phyloP scores from a whole-genome alignment of 495 filamentous ascomycete genomes.

The Viridothelium virens region DNA sequence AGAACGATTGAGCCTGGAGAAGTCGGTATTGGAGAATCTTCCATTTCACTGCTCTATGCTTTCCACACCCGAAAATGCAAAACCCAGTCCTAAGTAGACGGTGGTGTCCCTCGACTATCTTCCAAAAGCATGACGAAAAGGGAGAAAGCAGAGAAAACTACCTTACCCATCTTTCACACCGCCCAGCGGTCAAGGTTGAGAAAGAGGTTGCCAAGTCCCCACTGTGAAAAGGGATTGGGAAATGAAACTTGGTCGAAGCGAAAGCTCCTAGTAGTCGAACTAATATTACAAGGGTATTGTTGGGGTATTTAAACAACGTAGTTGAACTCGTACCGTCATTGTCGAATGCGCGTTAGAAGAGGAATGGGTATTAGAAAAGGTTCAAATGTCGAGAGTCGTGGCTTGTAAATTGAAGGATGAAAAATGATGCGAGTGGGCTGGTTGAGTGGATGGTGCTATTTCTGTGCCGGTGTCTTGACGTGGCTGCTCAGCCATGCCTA shows the following conservation, averaged over 20 bases:
- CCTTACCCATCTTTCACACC: neutral
- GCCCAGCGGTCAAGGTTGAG: neutral
- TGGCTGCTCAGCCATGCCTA: conserved; percentile 26
- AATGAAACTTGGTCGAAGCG: neutral
- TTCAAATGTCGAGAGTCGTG: neutral
- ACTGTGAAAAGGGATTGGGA: neutral
- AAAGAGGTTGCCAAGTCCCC: neutral
- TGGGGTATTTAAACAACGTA: neutral
- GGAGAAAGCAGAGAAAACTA: neutral
- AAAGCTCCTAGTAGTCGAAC: neutral
- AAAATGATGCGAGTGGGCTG: neutral
- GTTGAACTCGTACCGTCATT: conserved; percentile 3
- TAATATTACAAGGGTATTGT: conserved; percentile 5
- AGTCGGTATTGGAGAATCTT: neutral
- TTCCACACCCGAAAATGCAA: neutral
- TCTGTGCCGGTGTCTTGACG: conserved; percentile 20
- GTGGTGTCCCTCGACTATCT: neutral
- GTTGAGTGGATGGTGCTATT: neutral
- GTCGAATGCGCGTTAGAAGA: neutral
- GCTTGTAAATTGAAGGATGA: neutral
- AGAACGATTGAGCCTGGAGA: neutral
- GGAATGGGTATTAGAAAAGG: neutral
- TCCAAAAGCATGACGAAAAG: neutral
- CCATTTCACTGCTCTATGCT: neutral
- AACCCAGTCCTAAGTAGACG: neutral